phyloP scores from a whole-genome alignment of 495 filamentous ascomycete genomes.

The Neurospora tetraspora region DNA sequence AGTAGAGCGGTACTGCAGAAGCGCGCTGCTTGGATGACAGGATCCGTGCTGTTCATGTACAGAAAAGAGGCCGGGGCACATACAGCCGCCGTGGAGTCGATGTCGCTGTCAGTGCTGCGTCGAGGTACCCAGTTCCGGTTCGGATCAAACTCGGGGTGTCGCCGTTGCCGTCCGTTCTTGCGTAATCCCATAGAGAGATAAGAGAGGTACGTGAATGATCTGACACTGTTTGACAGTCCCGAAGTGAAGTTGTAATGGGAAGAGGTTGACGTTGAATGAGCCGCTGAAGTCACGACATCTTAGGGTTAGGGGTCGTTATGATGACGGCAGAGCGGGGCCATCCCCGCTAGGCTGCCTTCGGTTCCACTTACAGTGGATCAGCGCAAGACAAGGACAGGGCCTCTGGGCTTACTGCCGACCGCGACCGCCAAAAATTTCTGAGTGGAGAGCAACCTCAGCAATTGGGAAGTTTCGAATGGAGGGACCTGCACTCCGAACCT shows the following conservation, averaged over 20 bases:
- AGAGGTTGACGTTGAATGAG: not conserved
- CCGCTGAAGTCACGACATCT: not conserved
- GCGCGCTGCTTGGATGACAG: not conserved
- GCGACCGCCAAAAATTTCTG: constrained; percentile 30
- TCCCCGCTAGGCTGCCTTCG: not conserved
- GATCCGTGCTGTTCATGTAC: too few relatives aligned
- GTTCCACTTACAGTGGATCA: not conserved
- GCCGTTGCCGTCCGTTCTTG: not conserved
- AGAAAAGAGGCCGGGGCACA: not conserved
- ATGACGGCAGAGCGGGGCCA: not conserved
- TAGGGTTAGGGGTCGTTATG: not conserved
- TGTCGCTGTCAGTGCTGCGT: not conserved
- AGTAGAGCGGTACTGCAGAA: not conserved
- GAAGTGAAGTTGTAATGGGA: not conserved
- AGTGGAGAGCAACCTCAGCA: not conserved
- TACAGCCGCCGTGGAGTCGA: not conserved
- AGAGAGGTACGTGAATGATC: not conserved
- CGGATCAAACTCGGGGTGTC: not conserved
- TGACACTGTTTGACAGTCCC: not conserved
- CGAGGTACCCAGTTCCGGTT: not conserved
- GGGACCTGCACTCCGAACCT: not conserved
- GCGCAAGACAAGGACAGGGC: not conserved
- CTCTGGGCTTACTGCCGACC: constrained; percentile 8
- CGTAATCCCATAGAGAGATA: not conserved
- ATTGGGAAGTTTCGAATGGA: constrained; percentile 2